Conservation (phyloP, 139 green algal genomes). For the Choricystis sp. region DNA sequence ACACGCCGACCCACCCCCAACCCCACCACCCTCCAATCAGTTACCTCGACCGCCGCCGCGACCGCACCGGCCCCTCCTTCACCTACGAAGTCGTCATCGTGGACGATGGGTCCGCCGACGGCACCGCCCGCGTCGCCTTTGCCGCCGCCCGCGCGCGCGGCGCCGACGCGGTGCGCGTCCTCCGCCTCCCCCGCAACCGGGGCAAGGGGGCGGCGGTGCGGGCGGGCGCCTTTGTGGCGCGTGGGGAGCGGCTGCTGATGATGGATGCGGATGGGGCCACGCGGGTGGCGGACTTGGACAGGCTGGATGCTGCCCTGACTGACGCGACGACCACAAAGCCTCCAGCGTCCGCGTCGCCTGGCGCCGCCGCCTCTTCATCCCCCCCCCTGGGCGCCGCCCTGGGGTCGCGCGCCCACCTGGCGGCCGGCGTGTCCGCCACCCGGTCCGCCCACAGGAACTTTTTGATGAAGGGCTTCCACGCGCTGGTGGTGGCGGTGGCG, state of each 20-base stretch:
- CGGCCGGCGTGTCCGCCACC: slow-evolving; percentile 26
- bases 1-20: neutral
- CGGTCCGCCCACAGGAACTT: slow-evolving; percentile 57
- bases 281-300: slow-evolving; percentile 61
- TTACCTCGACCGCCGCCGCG: slow-evolving; percentile 45
- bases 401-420: slow-evolving; percentile 54
- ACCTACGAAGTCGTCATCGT: slow-evolving; percentile 91
- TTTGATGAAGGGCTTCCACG: slow-evolving; percentile 79
- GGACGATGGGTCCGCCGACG: slow-evolving; percentile 84
- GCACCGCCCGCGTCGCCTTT: slow-evolving; percentile 24
- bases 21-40: slow-evolving; percentile 12
- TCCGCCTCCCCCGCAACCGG: slow-evolving; percentile 56
- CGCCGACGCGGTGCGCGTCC: slow-evolving; percentile 59
- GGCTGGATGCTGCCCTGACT: slow-evolving; percentile 48
- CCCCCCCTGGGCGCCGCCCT: slow-evolving; percentile 22
- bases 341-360: neutral
- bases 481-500: slow-evolving; percentile 62
- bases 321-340: neutral
- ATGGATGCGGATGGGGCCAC: slow-evolving; percentile 84
- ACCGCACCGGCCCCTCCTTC: slow-evolving; percentile 54
- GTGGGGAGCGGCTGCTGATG: slow-evolving; percentile 66
- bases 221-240: slow-evolving; percentile 47
- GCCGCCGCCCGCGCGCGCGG: slow-evolving; percentile 47
- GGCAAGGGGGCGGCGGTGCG: slow-evolving; percentile 67
- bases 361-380: neutral